Evolutionary conservation across 108 stramenopile species (phyloP), one percentile per base, ranked within the genome.

Genomic region (Fistulifera solaris): DNA sequence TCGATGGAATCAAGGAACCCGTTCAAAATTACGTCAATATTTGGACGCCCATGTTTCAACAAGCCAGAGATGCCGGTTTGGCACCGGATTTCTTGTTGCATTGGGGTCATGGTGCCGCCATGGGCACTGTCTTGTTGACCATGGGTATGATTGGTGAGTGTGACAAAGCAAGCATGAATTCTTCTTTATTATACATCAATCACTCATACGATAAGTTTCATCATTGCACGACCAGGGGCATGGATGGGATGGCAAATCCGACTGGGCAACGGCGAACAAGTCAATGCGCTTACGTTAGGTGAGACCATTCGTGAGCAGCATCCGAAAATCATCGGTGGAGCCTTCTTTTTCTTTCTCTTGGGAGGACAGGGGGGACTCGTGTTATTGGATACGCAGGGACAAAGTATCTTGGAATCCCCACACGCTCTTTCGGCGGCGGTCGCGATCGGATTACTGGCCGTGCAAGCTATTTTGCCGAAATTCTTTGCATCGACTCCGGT

Each of bases 301-400:
- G 71, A 77, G n/a, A 73, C 76, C 8, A 65, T 68, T 35, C 71
- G 76, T 27, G 71, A 71, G 43, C 42, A 59, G 14, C 76, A 77
- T 41, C 76, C 76, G 13, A 76, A 71, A 56, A 50, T 71, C 50
- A 67, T 66, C 18, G 61, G 53, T 24, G 54, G 51, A 24, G 74
- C 74, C 17, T 62, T 75, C 47, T 70, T 70, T 16, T 73, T 76
- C 67, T 76, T 76, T 27, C 52, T 72, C 13, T 58, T 76, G 21
- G 75, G 75, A 38, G 75, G 75, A 24, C 75, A 76, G 40, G 75
- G 75, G 23, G 75, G 75, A 19, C 67, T 76, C 17, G 71, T 76
- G 0, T 56, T 76, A 13, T 50, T 63, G 15, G 67, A 68, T 23
- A 46, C 62, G 3, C 75, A 76, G 43, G 70, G 70, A 11, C 28